Conservation (phyloP, 2,329 filamentous ascomycete genomes). For the Fusarium sp. region DNA sequence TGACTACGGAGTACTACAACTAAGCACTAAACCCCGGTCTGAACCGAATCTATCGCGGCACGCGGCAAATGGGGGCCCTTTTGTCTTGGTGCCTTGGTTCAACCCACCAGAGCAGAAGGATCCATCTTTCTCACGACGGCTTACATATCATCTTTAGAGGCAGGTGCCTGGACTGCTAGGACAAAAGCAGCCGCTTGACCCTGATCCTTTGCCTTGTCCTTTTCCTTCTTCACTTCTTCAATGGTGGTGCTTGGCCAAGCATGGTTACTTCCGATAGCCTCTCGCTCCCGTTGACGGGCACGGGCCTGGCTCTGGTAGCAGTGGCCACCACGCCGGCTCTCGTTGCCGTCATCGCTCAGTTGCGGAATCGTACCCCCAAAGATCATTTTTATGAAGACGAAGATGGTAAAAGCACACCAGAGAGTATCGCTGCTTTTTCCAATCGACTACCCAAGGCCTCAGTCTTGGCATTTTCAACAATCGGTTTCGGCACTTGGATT, state of each 20-base stretch:
- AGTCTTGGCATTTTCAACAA: conserved; percentile 61
- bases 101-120: conserved; percentile 23
- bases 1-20: not conserved
- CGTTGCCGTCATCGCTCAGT: conserved; percentile 47
- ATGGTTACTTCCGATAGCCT: conserved; percentile 28
- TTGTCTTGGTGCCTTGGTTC: conserved; percentile 28
- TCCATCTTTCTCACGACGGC: conserved; percentile 24
- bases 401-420: conserved; percentile 72
- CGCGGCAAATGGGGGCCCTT: not conserved
- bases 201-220: not conserved
- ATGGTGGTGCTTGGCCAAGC: conserved; percentile 1
- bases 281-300: conserved; percentile 44
- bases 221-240: not conserved
- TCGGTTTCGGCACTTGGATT: conserved; percentile 64
- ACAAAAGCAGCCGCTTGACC: conserved; percentile 19
- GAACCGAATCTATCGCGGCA: conserved; percentile 6
- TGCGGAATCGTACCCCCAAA: conserved; percentile 48
- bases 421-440: conserved; percentile 69
- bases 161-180: conserved; percentile 16
- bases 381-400: conserved; percentile 69
- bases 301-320: conserved; percentile 48
- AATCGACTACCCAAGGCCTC: conserved; percentile 63
- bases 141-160: conserved; percentile 30
- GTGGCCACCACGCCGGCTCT: conserved; percentile 52
- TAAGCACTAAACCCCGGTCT: conserved; percentile 1